Evolutionary conservation across 2,329 filamentous ascomycete genomes (phyloP).

Genomic region (Daldinia eschscholtzii): DNA sequence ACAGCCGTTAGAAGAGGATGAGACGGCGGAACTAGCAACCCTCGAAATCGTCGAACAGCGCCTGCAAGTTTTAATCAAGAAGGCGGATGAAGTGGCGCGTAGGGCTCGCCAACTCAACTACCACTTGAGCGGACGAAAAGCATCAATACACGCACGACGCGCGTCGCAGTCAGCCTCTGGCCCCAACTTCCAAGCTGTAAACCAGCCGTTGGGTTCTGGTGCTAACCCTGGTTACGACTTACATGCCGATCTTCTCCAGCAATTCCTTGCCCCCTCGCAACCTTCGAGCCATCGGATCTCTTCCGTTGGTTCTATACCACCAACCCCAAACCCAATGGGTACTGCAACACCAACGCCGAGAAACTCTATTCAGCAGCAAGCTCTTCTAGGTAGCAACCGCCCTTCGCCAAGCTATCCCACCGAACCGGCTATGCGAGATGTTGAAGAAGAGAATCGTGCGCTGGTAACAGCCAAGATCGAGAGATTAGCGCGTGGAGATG

Average conservation of each 20-base stretch:
- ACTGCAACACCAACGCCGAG: constrained; percentile 50
- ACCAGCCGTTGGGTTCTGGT: constrained; percentile 49
- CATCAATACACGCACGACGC: constrained; percentile 76
- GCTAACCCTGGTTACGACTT: constrained; percentile 59
- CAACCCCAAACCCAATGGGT: constrained; percentile 49
- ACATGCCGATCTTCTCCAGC: constrained; percentile 67
- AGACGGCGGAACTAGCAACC: constrained; percentile 85
- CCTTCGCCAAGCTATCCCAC: constrained; percentile 49
- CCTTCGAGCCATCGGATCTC: constrained; percentile 47
- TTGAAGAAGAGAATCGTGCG: constrained; percentile 56
- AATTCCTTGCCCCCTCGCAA: constrained; percentile 58
- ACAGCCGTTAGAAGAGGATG: constrained; percentile 86
- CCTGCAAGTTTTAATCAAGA: constrained; percentile 80
- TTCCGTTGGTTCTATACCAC: constrained; percentile 49
- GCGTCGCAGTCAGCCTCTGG: constrained; percentile 56
- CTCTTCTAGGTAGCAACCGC: constrained; percentile 47
- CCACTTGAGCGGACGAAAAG: constrained; percentile 78
- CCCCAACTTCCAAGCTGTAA: constrained; percentile 55
- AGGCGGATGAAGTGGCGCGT: constrained; percentile 77
- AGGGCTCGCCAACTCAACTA: constrained; percentile 82
- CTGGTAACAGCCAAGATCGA: constrained; percentile 83
- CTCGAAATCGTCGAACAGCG: constrained; percentile 87
- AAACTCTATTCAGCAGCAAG: constrained; percentile 49
- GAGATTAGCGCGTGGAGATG: constrained; percentile 77
- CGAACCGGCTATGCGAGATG: constrained; percentile 49